These are phyloP conservation scores for Fusarium odoratissimum DNA, from an alignment of 2,329 filamentous ascomycete genomes.

Conservation along the genomic window DNA sequence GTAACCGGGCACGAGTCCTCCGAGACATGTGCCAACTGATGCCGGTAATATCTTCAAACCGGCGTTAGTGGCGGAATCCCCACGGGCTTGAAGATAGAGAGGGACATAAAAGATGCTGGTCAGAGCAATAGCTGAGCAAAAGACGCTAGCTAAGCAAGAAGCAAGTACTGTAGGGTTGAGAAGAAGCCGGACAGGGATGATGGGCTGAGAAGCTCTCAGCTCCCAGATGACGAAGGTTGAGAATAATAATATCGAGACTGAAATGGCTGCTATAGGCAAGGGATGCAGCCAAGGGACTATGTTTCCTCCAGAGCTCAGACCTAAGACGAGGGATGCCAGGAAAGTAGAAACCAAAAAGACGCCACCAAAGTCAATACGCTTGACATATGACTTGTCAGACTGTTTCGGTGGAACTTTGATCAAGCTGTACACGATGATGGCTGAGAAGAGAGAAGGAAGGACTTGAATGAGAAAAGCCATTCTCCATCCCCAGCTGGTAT, in stretches of 20 bases:
- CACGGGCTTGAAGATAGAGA: constrained; percentile 79
- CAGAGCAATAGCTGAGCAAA: constrained; percentile 78
- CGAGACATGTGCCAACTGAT: constrained; percentile 73
- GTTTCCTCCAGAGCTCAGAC: constrained; percentile 76
- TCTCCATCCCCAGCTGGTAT: constrained; percentile 2
- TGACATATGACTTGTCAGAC: constrained; percentile 71
- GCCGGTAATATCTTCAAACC: constrained; percentile 75
- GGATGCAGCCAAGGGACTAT: constrained; percentile 83
- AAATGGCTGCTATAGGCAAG: constrained; percentile 71
- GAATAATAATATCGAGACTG: constrained; percentile 69
- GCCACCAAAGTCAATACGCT: constrained; percentile 79
- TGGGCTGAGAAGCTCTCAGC: constrained; percentile 69
- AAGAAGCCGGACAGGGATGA: constrained; percentile 81
- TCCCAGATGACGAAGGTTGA: constrained; percentile 75
- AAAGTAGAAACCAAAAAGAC: constrained; percentile 69
- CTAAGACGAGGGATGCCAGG: constrained; percentile 75
- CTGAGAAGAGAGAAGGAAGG: background rate
- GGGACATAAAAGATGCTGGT: constrained; percentile 66
- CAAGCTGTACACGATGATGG: background rate
- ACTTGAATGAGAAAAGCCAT: background rate
- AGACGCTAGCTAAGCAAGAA: constrained; percentile 78
- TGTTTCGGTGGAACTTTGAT: constrained; percentile 72
- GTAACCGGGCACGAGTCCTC: constrained; percentile 72
- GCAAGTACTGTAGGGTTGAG: constrained; percentile 75
- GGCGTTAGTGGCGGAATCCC: constrained; percentile 72